Percentiles rank a stretch among this genome's conserved stretches.
phyloP scores from a whole-genome alignment of 768 basidiomycete species.

The Daedalea quercina region DNA sequence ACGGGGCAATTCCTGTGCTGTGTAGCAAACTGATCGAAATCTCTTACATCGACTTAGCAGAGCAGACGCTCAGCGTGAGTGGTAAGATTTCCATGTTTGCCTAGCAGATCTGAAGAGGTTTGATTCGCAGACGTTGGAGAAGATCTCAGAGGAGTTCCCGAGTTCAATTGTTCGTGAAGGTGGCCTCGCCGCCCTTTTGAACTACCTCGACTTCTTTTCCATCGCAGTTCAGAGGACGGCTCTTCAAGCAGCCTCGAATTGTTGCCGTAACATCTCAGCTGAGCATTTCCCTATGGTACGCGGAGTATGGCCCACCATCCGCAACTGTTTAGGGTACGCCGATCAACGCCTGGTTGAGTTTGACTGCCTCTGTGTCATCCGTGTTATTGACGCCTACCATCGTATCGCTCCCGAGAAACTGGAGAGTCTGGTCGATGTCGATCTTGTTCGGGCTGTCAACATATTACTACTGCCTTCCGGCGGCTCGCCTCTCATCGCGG shows the following conservation, averaged over 20 bases:
- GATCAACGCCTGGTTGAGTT: constrained; percentile 98
- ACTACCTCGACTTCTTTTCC: constrained; percentile 97
- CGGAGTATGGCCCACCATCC: constrained; percentile 88
- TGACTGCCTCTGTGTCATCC: constrained; percentile 90
- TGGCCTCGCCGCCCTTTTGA: constrained; percentile 86
- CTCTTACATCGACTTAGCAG: constrained; percentile 95
- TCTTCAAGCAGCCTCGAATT: constrained; percentile 93
- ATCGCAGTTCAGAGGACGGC: constrained; percentile 97
- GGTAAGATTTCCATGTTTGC: constrained; percentile 10
- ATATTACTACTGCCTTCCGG: constrained; percentile 79
- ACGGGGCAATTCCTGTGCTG: constrained; percentile 95
- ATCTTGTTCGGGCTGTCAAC: constrained; percentile 78
- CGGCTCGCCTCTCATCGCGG: constrained; percentile 78
- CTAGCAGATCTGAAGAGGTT: constrained; percentile 6
- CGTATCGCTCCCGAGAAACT: constrained; percentile 80
- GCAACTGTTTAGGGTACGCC: constrained; percentile 85
- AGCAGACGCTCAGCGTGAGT: constrained; percentile 95
- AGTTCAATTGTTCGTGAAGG: constrained; percentile 94
- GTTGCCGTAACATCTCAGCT: constrained; percentile 85
- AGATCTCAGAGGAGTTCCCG: constrained; percentile 97
- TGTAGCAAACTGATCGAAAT: constrained; percentile 98
- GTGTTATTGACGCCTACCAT: constrained; percentile 88
- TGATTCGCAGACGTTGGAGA: constrained; percentile 79
- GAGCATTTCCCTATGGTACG: constrained; percentile 88
- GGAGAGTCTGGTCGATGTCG: constrained; percentile 77